Percentiles rank a stretch among this genome's conserved stretches.
Evolutionary conservation across 108 stramenopile species (phyloP).

Genomic region (Aurantiochytrium sp.): DNA sequence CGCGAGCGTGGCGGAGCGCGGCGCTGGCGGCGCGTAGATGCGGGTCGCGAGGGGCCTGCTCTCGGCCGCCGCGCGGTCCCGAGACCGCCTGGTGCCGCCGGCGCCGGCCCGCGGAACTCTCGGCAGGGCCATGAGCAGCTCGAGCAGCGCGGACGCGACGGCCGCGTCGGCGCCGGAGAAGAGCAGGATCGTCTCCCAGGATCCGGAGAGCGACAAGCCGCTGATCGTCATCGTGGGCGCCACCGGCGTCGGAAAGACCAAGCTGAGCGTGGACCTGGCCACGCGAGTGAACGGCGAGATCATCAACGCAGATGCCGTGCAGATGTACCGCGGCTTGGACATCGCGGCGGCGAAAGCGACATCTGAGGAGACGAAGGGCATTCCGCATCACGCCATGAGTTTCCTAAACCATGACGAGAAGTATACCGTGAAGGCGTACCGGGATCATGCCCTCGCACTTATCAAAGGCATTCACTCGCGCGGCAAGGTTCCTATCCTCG

Average conservation of each 20-base stretch:
- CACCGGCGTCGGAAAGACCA: constrained; percentile 36
- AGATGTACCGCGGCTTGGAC: constrained; percentile 27
- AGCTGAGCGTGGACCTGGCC: constrained; percentile 31
- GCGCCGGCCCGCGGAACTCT: too few relatives aligned
- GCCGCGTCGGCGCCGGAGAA: too few relatives aligned
- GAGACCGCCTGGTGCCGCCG: too few relatives aligned
- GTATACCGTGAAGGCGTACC: not conserved
- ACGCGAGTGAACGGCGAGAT: constrained; percentile 19
- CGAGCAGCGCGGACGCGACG: too few relatives aligned
- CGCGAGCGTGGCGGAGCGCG: too few relatives aligned
- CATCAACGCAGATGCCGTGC: constrained; percentile 29
- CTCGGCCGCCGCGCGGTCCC: too few relatives aligned
- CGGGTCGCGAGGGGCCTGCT: too few relatives aligned
- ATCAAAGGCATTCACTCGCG: constrained; percentile 10
- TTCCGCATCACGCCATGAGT: constrained; percentile 29
- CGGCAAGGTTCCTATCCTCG: constrained; percentile 19
- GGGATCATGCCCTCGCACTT: not conserved
- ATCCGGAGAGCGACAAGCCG: not conserved
- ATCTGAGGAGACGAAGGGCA: not conserved
- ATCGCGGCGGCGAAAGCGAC: constrained; percentile 32
- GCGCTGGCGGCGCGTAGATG: too few relatives aligned
- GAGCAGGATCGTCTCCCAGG: too few relatives aligned
- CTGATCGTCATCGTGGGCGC: constrained; percentile 30
- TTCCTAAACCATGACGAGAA: not conserved
- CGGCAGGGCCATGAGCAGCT: too few relatives aligned